phyloP scores from a whole-genome alignment of 305 asterid species.

The Lippia alba region DNA sequence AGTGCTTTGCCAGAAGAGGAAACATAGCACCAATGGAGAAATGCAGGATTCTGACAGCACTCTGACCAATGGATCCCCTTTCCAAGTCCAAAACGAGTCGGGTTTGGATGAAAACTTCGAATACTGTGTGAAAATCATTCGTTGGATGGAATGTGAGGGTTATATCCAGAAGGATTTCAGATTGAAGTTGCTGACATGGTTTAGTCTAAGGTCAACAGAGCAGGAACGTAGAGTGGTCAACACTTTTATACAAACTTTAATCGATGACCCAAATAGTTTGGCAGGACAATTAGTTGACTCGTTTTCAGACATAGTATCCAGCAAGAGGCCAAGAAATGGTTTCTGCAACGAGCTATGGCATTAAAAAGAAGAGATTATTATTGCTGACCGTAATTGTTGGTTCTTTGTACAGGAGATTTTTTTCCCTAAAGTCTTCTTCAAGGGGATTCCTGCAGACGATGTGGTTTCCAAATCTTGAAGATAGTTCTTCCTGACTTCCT shows the following conservation, averaged over 20 bases:
- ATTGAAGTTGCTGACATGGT: constrained; percentile 88
- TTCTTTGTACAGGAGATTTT: constrained; percentile 58
- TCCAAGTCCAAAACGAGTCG: constrained; percentile 49
- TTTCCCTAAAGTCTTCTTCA: constrained; percentile 40
- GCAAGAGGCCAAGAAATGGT: constrained; percentile 78
- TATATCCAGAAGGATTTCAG: constrained; percentile 76
- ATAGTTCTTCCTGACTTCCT: constrained; percentile 45
- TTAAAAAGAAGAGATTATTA: constrained; percentile 41
- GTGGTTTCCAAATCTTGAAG: constrained; percentile 35
- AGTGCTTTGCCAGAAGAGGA: constrained; percentile 60
- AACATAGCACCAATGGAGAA: constrained; percentile 53
- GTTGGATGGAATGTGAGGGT: constrained; percentile 93
- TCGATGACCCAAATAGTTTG: constrained; percentile 86
- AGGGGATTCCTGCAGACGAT: constrained; percentile 47
- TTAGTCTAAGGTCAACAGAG: constrained; percentile 84
- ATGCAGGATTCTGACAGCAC: constrained; percentile 87
- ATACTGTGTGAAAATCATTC: constrained; percentile 83
- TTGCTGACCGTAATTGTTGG: constrained; percentile 49
- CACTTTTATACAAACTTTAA: constrained; percentile 80
- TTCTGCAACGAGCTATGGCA: constrained; percentile 83
- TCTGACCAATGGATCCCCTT: constrained; percentile 79
- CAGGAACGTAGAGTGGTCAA: constrained; percentile 91
- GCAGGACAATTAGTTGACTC: constrained; percentile 94
- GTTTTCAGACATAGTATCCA: constrained; percentile 74
- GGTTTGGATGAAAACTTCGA: constrained; percentile 84